A percentile compares a stretch with the other conserved stretches of the same genome.
phyloP scores from a whole-genome alignment of 176 grass and related monocot genomes.

The Coix lacrymajobi region DNA sequence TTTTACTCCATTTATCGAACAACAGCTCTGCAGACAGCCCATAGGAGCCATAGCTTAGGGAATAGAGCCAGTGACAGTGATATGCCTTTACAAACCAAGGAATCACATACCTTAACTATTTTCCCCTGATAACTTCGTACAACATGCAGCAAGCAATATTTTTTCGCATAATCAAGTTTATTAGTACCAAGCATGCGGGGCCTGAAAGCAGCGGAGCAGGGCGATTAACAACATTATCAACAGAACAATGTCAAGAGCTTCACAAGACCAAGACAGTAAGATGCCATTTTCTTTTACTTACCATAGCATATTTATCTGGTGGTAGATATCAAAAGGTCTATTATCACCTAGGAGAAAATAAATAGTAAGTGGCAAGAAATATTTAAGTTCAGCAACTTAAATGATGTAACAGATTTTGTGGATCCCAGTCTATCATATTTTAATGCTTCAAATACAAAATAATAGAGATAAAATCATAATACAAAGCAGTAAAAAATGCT shows the following conservation, averaged over 20 bases:
- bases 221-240: slow-evolving; percentile 5
- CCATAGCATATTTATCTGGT: slow-evolving; percentile 98
- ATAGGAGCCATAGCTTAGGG: slow-evolving; percentile 1
- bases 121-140: slow-evolving; percentile 47
- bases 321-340: slow-evolving; percentile 97
- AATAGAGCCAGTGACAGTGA: background rate
- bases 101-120: slow-evolving; percentile 56
- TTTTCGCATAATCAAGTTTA: slow-evolving; percentile 87
- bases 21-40: background rate
- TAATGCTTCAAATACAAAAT: background rate
- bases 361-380: slow-evolving; percentile 29
- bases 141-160: slow-evolving; percentile 63
- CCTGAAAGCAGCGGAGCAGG: slow-evolving; percentile 44
- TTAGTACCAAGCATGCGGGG: slow-evolving; percentile 69
- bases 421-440: background rate
- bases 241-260: background rate
- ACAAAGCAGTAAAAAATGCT: background rate
- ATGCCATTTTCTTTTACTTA: slow-evolving; percentile 44
- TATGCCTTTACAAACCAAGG: slow-evolving; percentile 9
- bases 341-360: slow-evolving; percentile 71
- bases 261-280: slow-evolving; percentile 17
- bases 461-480: background rate
- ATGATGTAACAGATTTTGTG: background rate
- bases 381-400: background rate
- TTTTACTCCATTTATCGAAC: background rate